These are phyloP conservation scores for Exophiala sideris DNA, from an alignment of 2,329 filamentous ascomycete genomes.

Conservation along the genomic window DNA sequence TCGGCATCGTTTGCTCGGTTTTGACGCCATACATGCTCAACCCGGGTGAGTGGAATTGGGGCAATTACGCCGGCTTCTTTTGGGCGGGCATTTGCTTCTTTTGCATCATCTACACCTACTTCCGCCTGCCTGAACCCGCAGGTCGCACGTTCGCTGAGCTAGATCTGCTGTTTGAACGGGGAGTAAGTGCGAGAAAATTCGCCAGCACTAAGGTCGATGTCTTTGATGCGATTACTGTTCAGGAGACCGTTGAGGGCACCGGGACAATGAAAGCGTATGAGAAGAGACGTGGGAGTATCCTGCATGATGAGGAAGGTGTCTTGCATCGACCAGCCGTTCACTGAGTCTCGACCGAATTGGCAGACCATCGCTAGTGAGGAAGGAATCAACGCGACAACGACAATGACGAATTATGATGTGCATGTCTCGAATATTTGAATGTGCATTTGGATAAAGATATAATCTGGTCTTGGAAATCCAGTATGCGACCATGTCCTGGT, in stretches of 20 bases:
- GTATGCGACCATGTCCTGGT: too few relatives aligned
- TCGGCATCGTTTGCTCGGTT: conserved; percentile 75
- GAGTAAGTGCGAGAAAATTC: conserved; percentile 70
- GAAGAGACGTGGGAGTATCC: conserved; percentile 6
- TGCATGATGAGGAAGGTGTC: conserved; percentile 1
- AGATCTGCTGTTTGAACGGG: conserved; percentile 76
- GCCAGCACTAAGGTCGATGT: conserved; percentile 55
- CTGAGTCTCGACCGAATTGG: too few relatives aligned
- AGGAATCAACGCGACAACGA: too few relatives aligned
- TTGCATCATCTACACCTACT: conserved; percentile 78
- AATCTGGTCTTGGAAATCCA: too few relatives aligned
- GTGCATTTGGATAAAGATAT: too few relatives aligned
- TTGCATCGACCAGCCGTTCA: not conserved
- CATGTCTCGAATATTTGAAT: too few relatives aligned
- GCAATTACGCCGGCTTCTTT: conserved; percentile 84
- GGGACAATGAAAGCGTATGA: conserved; percentile 11
- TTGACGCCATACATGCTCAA: conserved; percentile 89
- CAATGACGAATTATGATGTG: too few relatives aligned
- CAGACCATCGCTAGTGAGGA: too few relatives aligned
- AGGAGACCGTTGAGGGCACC: conserved; percentile 15
- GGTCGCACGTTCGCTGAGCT: conserved; percentile 83
- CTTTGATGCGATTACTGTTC: conserved; percentile 39
- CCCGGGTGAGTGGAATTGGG: conserved; percentile 81
- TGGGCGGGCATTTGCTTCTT: conserved; percentile 77
- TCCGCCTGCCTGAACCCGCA: conserved; percentile 73